Evolutionary conservation across 345 rosid species (phyloP).

Genomic region (Stellera chamaejasme): DNA sequence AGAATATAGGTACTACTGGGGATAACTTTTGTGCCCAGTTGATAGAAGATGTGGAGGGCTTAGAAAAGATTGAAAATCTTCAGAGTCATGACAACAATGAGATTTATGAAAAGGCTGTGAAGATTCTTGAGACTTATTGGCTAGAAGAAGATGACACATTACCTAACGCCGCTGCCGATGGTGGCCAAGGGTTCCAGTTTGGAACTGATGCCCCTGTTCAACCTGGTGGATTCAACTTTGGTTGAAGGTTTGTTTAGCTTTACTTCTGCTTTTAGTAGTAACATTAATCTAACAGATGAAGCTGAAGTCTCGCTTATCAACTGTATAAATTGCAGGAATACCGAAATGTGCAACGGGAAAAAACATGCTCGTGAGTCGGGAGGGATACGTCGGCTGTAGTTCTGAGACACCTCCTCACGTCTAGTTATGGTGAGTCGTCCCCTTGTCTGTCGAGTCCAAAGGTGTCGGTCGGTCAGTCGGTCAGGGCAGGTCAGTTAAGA

Average conservation of each 20-base stretch:
- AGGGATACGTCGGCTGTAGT: no score
- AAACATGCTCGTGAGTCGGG: no score
- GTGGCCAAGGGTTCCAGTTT: conserved; percentile 49
- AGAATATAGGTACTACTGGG: conserved; percentile 18
- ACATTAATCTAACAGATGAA: no score
- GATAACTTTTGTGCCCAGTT: conserved; percentile 47
- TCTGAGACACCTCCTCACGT: no score
- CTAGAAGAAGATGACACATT: conserved; percentile 29
- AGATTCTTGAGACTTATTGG: conserved; percentile 60
- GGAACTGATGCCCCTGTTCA: conserved; percentile 56
- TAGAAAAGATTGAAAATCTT: conserved; percentile 46
- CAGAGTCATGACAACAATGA: conserved; percentile 36
- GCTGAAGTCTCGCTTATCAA: no score
- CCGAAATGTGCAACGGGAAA: no score
- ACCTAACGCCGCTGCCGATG: conserved; percentile 41
- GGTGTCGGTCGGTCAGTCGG: no score
- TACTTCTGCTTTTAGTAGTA: no score
- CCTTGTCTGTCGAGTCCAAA: no score
- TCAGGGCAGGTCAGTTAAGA: no score
- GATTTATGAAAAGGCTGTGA: conserved; percentile 27
- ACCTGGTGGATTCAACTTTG: conserved; percentile 72
- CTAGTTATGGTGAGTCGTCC: no score
- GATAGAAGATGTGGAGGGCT: conserved; percentile 49
- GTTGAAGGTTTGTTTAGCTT: conserved; percentile 19
- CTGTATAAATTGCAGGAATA: no score